These are phyloP conservation scores for Zasmidium cellare DNA, from an alignment of 2,329 filamentous ascomycete genomes.

Conservation along the genomic window DNA sequence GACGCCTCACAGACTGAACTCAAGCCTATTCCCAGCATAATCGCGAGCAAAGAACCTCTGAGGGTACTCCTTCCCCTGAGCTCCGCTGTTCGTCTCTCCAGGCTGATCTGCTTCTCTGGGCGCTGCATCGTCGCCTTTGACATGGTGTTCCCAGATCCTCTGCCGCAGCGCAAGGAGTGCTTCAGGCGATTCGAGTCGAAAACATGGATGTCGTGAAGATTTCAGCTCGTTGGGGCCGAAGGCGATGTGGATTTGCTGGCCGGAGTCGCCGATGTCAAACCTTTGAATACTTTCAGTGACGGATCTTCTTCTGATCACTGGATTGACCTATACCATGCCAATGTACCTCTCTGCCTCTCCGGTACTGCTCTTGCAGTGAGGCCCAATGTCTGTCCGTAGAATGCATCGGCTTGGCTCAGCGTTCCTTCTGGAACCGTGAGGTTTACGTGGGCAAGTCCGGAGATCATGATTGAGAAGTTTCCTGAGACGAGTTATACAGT, in stretches of 20 bases:
- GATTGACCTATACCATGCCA: constrained; percentile 52
- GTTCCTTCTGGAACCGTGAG: constrained; percentile 57
- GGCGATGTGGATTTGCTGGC: constrained; percentile 56
- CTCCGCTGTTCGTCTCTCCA: constrained; percentile 47
- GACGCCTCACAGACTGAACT: constrained; percentile 37
- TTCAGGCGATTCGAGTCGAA: constrained; percentile 51
- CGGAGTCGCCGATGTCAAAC: constrained; percentile 58
- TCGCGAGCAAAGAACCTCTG: constrained; percentile 60
- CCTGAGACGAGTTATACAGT: too few species aligned
- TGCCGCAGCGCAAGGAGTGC: constrained; percentile 50
- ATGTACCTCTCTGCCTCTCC: constrained; percentile 48
- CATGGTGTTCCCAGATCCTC: constrained; percentile 54
- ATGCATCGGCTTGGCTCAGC: constrained; percentile 52
- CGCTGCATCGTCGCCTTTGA: constrained; percentile 50
- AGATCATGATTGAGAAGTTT: constrained; percentile 44
- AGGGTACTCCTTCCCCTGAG: constrained; percentile 60
- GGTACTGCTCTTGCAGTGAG: constrained; percentile 56
- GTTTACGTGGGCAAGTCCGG: constrained; percentile 59
- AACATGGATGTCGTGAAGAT: constrained; percentile 59
- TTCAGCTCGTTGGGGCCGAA: constrained; percentile 46
- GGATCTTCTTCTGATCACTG: not conserved
- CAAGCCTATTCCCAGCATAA: constrained; percentile 42
- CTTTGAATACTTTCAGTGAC: constrained; percentile 11
- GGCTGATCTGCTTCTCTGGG: constrained; percentile 58
- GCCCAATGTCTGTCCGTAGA: constrained; percentile 59